Conservation (phyloP, 1,284 basidiomycete genomes). For the Ceratobasidium sp. region DNA sequence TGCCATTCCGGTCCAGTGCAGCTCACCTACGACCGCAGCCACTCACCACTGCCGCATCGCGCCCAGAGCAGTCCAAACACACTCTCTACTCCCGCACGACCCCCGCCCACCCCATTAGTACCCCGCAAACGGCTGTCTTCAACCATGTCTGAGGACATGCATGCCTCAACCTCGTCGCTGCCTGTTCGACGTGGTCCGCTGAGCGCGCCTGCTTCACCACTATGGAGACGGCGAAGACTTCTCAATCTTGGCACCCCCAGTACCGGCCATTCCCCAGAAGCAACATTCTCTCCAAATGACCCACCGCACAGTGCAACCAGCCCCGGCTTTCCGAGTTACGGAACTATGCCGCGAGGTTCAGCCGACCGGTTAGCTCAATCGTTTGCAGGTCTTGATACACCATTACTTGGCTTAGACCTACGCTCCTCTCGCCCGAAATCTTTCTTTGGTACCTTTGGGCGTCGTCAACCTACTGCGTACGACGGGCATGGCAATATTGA, state of each 20-base stretch:
- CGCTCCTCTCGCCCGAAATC: slow-evolving; percentile 22
- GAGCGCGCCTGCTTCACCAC: slow-evolving; percentile 43
- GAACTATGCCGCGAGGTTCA: slow-evolving; percentile 29
- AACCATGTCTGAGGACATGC: slow-evolving; percentile 31
- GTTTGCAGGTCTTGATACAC: slow-evolving; percentile 26
- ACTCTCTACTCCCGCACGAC: not conserved
- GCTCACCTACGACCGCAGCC: not conserved
- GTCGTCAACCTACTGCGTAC: slow-evolving; percentile 75
- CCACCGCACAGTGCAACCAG: slow-evolving; percentile 28
- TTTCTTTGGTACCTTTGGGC: slow-evolving; percentile 24
- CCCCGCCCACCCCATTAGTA: not conserved
- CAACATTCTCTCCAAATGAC: slow-evolving; percentile 7
- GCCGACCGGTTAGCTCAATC: slow-evolving; percentile 2
- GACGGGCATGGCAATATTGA: slow-evolving; percentile 61
- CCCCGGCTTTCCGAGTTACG: slow-evolving; percentile 43
- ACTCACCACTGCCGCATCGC: not conserved
- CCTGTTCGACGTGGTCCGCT: slow-evolving; percentile 42
- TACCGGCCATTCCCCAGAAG: slow-evolving; percentile 16
- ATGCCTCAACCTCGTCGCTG: slow-evolving; percentile 23
- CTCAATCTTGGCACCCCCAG: slow-evolving; percentile 41
- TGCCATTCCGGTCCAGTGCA: not conserved
- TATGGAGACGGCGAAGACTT: slow-evolving; percentile 44
- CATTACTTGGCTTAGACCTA: slow-evolving; percentile 18
- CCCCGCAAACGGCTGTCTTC: not conserved
- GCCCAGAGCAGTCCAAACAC: not conserved